Evolutionary conservation across 768 basidiomycete genomes (phyloP), one percentile per base, ranked within the genome.

Genomic region (Termitomyces sp.): DNA sequence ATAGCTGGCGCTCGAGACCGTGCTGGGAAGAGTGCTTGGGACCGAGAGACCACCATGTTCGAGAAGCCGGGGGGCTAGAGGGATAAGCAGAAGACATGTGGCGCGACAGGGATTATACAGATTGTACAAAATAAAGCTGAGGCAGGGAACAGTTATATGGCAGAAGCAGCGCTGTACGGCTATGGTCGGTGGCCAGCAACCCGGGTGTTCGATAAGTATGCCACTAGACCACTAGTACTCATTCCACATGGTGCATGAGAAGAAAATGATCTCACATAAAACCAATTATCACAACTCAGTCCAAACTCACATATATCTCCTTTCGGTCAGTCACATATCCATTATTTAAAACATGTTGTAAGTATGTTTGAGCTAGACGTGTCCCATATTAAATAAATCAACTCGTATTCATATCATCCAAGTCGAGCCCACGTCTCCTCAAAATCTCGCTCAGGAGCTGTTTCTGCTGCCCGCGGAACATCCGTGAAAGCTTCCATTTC

Each of bases 371-470:
- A 51, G 57, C 30, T 49, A 58, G 34, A 57, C 51, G 26, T 53
- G 59, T 61, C 56, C 39, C 46, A 49, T 59, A 49, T 44, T 53
- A 56, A 58, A 56, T 54, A 56, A 32, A 34, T 44, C 42, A 44
- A 36, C 22, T 53, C 50, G 43, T 37, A 60, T 55, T 26, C 22
- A 37, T 33, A 44, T 77, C 68, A 85, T 37, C 82, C 84, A 49
- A 84, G 66, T 66, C 83, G 82, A 3, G 88, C 88, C 89, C 89
- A 91, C 45, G 87, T 76, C 62, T 91, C 89, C 65, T 85, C 82
- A 5, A 72, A 70, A 62, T 91, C 88, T 44, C 86, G 75, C 24
- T 87, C 82, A 50, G 71, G 73, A n/a, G 71, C 66, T 8, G 79
- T 82, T 65, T 83, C 79, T 20, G 69, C 83, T 14, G 82, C 85